Evolutionary conservation across 805 yeast species (phyloP).

Genomic region (Candida maesae): DNA sequence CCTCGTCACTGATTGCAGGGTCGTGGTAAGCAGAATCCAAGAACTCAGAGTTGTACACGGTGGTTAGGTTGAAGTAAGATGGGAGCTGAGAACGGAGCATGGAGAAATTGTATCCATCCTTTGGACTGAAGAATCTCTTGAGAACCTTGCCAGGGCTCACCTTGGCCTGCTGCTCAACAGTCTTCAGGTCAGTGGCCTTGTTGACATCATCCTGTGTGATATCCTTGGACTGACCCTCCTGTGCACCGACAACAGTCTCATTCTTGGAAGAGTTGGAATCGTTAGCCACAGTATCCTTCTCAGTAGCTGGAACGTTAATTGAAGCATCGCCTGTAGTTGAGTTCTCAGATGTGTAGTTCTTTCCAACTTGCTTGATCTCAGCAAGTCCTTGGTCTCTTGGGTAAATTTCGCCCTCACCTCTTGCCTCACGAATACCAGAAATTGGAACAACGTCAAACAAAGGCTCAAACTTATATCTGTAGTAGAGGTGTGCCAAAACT

Average conservation of each 20-base stretch:
- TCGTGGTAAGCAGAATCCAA: conserved; percentile 41
- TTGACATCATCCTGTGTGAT: conserved; percentile 24
- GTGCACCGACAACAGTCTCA: conserved; percentile 30
- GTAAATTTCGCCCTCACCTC: conserved; percentile 43
- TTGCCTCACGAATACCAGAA: conserved; percentile 42
- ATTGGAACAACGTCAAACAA: conserved; percentile 67
- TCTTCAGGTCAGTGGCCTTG: conserved; percentile 19
- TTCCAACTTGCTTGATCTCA: conserved; percentile 53
- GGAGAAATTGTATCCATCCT: conserved; percentile 41
- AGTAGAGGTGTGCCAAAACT: conserved; percentile 53
- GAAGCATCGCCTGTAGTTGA: conserved; percentile 22
- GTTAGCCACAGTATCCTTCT: conserved; percentile 19
- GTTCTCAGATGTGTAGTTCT: conserved; percentile 27
- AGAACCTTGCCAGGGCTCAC: conserved; percentile 16
- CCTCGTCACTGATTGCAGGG: conserved; percentile 53
- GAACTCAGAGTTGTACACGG: conserved; percentile 31
- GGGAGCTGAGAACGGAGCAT: conserved; percentile 38
- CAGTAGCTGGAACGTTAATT: conserved; percentile 14
- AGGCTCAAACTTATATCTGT: conserved; percentile 57
- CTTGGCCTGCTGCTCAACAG: conserved; percentile 18
- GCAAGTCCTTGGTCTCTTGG: conserved; percentile 65
- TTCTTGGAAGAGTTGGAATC: conserved; percentile 28
- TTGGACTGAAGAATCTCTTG: conserved; percentile 38
- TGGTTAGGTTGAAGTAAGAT: conserved; percentile 30
- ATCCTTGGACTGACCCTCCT: conserved; percentile 9